A percentile compares a stretch with the other conserved stretches of the same genome.
phyloP scores from a whole-genome alignment of 148 eudicot genomes.

The Oxyria digyna region DNA sequence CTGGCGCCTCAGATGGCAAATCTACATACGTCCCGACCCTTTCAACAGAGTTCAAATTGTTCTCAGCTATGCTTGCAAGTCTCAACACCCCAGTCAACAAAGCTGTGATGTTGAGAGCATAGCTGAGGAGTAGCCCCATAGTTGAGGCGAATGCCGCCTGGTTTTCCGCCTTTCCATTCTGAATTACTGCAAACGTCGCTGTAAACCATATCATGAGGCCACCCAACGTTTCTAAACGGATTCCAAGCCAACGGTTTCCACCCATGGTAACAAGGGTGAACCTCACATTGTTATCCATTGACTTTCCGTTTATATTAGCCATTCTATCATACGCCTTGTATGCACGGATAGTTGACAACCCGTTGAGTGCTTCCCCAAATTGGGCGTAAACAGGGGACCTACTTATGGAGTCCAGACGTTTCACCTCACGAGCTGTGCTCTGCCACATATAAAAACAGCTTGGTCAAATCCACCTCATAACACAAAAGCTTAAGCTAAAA shows the following conservation, averaged over 20 bases:
- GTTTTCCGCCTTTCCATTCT: constrained; percentile 82
- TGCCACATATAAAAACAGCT: constrained; percentile 16
- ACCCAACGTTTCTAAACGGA: constrained; percentile 81
- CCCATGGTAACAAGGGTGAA: constrained; percentile 83
- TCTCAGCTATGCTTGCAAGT: constrained; percentile 87
- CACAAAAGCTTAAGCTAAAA: too few species aligned
- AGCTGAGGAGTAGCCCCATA: constrained; percentile 91
- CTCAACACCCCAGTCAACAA: constrained; percentile 71
- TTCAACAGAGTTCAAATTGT: constrained; percentile 84
- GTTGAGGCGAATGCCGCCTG: constrained; percentile 89
- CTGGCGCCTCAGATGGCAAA: constrained; percentile 72
- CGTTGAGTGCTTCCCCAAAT: constrained; percentile 87
- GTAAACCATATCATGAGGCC: constrained; percentile 96
- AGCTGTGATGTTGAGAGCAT: constrained; percentile 73
- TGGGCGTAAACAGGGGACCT: constrained; percentile 95
- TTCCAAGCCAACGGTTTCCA: constrained; percentile 93
- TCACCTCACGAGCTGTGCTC: constrained; percentile 96
- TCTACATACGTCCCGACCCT: constrained; percentile 78
- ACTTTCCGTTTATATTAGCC: constrained; percentile 66
- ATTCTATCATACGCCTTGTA: constrained; percentile 88
- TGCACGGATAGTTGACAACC: constrained; percentile 79
- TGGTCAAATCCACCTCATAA: background rate
- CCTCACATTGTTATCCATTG: constrained; percentile 84
- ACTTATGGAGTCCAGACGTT: constrained; percentile 70
- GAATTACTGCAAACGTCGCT: constrained; percentile 93